These are phyloP conservation scores for Paecilomyces sp. DNA, from an alignment of 2,329 filamentous ascomycete genomes.

Conservation along the genomic window DNA sequence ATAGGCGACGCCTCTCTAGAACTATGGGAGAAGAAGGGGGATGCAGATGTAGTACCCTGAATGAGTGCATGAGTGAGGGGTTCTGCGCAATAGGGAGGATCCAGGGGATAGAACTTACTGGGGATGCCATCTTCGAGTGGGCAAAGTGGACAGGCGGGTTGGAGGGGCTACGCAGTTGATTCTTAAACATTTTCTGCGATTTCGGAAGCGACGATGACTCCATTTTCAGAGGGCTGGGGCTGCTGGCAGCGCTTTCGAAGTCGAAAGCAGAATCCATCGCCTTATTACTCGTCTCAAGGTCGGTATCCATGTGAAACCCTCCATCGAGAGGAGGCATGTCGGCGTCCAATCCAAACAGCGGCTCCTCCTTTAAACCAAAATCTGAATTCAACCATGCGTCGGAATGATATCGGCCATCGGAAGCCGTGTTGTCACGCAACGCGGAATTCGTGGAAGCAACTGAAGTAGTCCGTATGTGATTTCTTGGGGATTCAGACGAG, in stretches of 20 bases:
- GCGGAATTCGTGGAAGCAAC: constrained; percentile 33
- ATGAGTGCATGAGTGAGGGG: constrained; percentile 1
- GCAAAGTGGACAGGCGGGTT: constrained; percentile 13
- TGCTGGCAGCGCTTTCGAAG: constrained; percentile 42
- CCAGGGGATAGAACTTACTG: constrained; percentile 17
- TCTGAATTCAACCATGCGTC: constrained; percentile 32
- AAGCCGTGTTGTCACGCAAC: constrained; percentile 25
- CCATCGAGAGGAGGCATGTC: constrained; percentile 26
- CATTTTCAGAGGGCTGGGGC: constrained; percentile 34
- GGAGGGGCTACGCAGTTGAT: constrained; percentile 20
- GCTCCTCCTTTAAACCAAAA: constrained; percentile 29
- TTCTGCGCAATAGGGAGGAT: constrained; percentile 5
- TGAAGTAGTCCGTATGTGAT: constrained; percentile 34
- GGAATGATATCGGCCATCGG: constrained; percentile 22
- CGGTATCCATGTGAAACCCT: constrained; percentile 23
- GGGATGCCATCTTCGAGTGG: constrained; percentile 14
- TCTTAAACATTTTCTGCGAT: constrained; percentile 15
- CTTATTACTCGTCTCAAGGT: constrained; percentile 39
- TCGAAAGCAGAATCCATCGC: constrained; percentile 44
- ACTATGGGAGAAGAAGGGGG: constrained; percentile 26
- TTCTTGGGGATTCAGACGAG: constrained; percentile 34
- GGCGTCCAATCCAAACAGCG: constrained; percentile 32
- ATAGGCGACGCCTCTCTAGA: constrained; percentile 32
- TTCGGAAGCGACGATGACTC: constrained; percentile 18
- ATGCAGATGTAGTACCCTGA: constrained; percentile 16